A percentile compares a stretch with the other conserved stretches of the same genome.
phyloP scores from a whole-genome alignment of 306 rosid genomes.

The Quercus parvula region DNA sequence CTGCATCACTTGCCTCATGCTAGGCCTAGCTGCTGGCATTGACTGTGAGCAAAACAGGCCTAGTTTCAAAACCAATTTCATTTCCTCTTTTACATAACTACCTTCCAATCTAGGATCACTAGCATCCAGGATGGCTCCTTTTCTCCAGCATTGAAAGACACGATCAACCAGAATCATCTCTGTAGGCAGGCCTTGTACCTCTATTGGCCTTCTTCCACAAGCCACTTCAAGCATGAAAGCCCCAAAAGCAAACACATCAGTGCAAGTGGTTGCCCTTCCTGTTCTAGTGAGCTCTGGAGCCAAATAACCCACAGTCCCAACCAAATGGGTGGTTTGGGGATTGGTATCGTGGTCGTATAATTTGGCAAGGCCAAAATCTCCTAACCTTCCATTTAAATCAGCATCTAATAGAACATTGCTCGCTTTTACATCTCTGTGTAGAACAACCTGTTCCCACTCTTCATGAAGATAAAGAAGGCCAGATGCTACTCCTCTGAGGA shows the following conservation, averaged over 20 bases:
- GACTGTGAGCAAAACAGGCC: constrained; percentile 53
- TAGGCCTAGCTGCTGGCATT: constrained; percentile 46
- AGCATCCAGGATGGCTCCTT: too few species aligned
- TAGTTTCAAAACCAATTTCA: constrained; percentile 52
- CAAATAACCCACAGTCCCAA: constrained; percentile 71
- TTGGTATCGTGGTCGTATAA: constrained; percentile 51
- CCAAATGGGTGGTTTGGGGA: constrained; percentile 61
- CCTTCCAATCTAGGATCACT: constrained; percentile 26
- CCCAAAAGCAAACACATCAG: constrained; percentile 66
- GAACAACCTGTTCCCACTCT: constrained; percentile 65
- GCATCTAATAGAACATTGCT: constrained; percentile 62
- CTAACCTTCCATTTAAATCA: constrained; percentile 56
- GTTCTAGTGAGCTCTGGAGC: constrained; percentile 64
- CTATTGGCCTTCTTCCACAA: constrained; percentile 40
- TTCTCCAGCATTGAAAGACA: too few species aligned
- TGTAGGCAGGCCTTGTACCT: too few species aligned
- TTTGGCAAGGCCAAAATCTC: constrained; percentile 74
- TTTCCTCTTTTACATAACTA: constrained; percentile 29
- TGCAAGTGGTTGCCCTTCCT: constrained; percentile 50
- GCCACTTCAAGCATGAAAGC: constrained; percentile 63
- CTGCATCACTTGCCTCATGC: constrained; percentile 50
- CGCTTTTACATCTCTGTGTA: constrained; percentile 75
- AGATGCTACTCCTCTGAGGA: constrained; percentile 21
- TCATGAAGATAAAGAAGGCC: constrained; percentile 35
- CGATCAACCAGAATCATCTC: too few species aligned